phyloP scores from a whole-genome alignment of 306 rosid genomes.

The Gastrolobium bilobum region DNA sequence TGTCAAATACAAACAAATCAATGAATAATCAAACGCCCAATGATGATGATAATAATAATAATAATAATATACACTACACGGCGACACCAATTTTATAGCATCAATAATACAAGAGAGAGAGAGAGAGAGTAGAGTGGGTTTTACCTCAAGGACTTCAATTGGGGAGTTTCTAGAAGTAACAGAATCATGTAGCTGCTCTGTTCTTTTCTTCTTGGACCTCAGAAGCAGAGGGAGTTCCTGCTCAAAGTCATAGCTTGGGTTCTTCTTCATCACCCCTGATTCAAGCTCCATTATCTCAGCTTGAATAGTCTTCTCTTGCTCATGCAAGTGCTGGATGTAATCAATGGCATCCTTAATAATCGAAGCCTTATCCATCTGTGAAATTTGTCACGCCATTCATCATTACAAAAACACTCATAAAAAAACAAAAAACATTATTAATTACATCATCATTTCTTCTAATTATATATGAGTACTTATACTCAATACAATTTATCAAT shows the following conservation, averaged over 20 bases:
- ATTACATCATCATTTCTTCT: too few species aligned
- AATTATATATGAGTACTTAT: too few species aligned
- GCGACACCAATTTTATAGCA: slow-evolving; percentile 28
- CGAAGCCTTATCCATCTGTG: slow-evolving; percentile 99
- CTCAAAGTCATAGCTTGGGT: slow-evolving; percentile 53
- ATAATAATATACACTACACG: neutral
- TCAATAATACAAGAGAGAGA: slow-evolving; percentile 52
- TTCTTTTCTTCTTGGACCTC: slow-evolving; percentile 84
- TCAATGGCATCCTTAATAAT: slow-evolving; percentile 93
- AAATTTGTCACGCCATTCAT: neutral
- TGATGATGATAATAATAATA: too few species aligned
- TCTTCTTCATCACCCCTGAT: slow-evolving; percentile 63
- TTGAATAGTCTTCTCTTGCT: slow-evolving; percentile 76
- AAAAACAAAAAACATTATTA: too few species aligned
- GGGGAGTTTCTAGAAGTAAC: slow-evolving; percentile 65
- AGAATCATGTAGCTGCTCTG: slow-evolving; percentile 57
- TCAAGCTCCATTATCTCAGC: slow-evolving; percentile 85
- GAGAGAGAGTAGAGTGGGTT: neutral
- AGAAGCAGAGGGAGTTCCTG: slow-evolving; percentile 67
- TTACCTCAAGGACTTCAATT: slow-evolving; percentile 80
- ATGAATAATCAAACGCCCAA: too few species aligned
- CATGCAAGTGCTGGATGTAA: slow-evolving; percentile 80
- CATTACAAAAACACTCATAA: too few species aligned
- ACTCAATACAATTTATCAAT: neutral
- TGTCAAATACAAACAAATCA: too few species aligned